Evolutionary conservation across 75 land plant genomes (phyloP).

Genomic region (Cunninghamia lanceolata): DNA sequence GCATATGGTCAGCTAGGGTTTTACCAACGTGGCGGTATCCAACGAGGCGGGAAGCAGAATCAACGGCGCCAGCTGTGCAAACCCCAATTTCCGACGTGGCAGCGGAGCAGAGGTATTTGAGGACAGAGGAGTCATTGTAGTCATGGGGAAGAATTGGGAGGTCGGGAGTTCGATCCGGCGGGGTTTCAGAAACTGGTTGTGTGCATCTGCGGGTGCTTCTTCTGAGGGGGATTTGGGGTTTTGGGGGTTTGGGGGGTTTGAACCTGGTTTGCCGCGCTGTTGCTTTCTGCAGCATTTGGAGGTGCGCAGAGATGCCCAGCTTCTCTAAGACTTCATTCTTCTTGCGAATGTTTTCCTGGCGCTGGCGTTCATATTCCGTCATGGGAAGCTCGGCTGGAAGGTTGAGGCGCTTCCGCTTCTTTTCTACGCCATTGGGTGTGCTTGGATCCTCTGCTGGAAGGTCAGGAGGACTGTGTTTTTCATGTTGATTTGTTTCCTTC

Average conservation of each 20-base stretch:
- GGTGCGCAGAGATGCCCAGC: conserved; percentile 23
- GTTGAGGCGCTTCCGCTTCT: neutral
- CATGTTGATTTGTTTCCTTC: neutral
- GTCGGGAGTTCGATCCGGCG: neutral
- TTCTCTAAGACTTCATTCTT: conserved; percentile 31
- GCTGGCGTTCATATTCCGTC: conserved; percentile 35
- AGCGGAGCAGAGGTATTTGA: conserved; percentile 22
- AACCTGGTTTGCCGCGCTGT: neutral
- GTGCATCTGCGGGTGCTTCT: conserved; percentile 21
- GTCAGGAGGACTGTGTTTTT: neutral
- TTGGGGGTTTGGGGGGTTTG: neutral
- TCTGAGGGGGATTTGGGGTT: conserved; percentile 18
- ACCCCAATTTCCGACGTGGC: too few relatives aligned
- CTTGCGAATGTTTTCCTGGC: conserved; percentile 32
- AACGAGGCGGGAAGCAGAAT: neutral
- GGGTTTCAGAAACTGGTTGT: neutral
- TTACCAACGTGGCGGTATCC: conserved; percentile 16
- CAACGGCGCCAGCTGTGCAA: neutral
- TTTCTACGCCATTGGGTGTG: neutral
- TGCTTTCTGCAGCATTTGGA: neutral
- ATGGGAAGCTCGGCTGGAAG: neutral
- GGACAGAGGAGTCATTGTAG: conserved; percentile 25
- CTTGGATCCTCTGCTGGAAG: neutral
- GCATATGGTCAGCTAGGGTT: conserved; percentile 16
- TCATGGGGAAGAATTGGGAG: neutral